Evolutionary conservation across 2,329 filamentous ascomycete species (phyloP).

Genomic region (Cadophora sp.): DNA sequence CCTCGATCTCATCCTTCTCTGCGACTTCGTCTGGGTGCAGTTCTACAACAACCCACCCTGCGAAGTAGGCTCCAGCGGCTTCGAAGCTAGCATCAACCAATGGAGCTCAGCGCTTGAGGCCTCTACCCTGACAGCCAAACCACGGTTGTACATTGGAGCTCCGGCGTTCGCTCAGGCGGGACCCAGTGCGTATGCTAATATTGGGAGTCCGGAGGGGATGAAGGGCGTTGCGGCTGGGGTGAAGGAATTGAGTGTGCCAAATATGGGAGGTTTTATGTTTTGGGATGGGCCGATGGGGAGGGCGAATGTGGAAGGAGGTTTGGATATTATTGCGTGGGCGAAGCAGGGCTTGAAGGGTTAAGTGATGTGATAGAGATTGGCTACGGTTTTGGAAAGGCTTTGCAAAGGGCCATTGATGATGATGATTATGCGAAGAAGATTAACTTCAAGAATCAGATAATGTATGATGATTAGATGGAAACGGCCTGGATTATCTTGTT

Average conservation of each 20-base stretch:
- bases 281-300: constrained; percentile 43
- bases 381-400: neutral
- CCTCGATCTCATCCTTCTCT: constrained; percentile 41
- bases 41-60: constrained; percentile 51
- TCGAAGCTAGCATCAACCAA: constrained; percentile 39
- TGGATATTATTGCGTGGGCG: constrained; percentile 38
- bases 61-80: constrained; percentile 42
- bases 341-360: constrained; percentile 31
- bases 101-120: constrained; percentile 44
- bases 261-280: constrained; percentile 50
- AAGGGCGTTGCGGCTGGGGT: constrained; percentile 41
- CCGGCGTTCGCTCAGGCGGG: constrained; percentile 42
- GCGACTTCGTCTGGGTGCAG: constrained; percentile 50
- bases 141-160: constrained; percentile 47
- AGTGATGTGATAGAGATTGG: neutral
- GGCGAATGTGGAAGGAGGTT: constrained; percentile 40
- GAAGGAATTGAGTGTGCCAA: constrained; percentile 39
- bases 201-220: constrained; percentile 38
- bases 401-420: neutral
- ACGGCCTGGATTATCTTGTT: neutral
- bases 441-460: neutral
- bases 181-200: constrained; percentile 44
- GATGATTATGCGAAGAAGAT: neutral
- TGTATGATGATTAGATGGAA: neutral
- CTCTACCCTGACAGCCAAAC: constrained; percentile 25